Evolutionary conservation across 75 land plant genomes (phyloP).

Genomic region (Picea sitchensis): DNA sequence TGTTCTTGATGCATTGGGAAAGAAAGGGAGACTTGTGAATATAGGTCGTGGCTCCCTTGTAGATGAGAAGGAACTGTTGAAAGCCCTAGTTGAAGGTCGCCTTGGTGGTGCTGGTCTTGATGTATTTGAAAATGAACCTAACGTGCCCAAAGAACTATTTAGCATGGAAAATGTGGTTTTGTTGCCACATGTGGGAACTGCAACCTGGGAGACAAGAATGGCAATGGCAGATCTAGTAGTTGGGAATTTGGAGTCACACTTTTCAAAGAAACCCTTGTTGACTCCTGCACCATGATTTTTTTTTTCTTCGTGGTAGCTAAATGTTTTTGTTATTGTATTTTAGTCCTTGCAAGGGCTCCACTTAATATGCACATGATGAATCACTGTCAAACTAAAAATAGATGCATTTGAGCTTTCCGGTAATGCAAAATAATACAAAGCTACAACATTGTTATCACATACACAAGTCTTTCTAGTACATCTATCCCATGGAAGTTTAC

Average conservation of each 20-base stretch:
- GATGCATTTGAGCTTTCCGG: neutral
- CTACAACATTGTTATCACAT: neutral
- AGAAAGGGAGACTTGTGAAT: slow-evolving; percentile 53
- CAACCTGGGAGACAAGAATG: slow-evolving; percentile 66
- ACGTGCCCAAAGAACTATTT: slow-evolving; percentile 59
- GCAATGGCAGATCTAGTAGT: slow-evolving; percentile 90
- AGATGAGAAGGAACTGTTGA: slow-evolving; percentile 60
- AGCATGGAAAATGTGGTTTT: slow-evolving; percentile 67
- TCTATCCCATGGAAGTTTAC: neutral
- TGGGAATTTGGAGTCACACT: slow-evolving; percentile 85
- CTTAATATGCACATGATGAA: too few relatives aligned
- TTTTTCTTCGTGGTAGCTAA: neutral
- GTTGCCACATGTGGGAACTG: slow-evolving; percentile 53
- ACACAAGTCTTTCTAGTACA: too few relatives aligned
- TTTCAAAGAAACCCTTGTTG: slow-evolving; percentile 62
- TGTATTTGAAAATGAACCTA: slow-evolving; percentile 72
- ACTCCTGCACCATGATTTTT: slow-evolving; percentile 38
- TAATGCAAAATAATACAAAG: neutral
- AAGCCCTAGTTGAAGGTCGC: slow-evolving; percentile 33
- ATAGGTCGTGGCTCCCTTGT: slow-evolving; percentile 58
- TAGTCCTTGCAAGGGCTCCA: too few relatives aligned
- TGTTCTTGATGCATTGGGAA: slow-evolving; percentile 57
- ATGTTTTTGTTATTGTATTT: too few relatives aligned
- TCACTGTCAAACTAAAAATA: neutral
- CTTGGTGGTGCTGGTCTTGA: slow-evolving; percentile 69